phyloP scores from a whole-genome alignment of 2,329 filamentous ascomycete genomes.

The Penicillium sp. region DNA sequence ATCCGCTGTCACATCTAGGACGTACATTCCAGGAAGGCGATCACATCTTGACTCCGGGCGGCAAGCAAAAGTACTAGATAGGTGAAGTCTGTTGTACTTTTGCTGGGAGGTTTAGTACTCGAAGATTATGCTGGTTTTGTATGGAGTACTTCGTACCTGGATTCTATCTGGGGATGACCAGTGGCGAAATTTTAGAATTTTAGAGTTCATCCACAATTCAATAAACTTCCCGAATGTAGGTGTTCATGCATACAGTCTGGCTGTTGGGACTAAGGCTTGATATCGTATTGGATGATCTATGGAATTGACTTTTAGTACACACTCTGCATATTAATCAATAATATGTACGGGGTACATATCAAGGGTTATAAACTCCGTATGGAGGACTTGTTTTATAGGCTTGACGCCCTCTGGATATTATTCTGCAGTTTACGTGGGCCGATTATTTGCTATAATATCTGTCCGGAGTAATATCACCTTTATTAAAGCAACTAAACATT shows the following conservation, averaged over 20 bases:
- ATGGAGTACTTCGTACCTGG: background rate
- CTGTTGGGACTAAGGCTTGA: background rate
- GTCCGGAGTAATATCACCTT: too few relatives aligned
- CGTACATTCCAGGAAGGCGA: conserved; percentile 8
- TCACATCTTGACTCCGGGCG: conserved; percentile 1
- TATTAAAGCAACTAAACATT: background rate
- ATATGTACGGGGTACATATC: background rate
- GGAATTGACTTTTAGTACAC: conserved; percentile 2
- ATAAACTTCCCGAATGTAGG: background rate
- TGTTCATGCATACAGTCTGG: conserved; percentile 1
- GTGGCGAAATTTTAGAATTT: conserved; percentile 9
- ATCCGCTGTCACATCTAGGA: conserved; percentile 20
- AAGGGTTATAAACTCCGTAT: background rate
- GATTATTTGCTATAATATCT: background rate
- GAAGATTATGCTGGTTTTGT: background rate
- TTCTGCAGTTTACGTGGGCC: background rate
- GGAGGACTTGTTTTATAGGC: background rate
- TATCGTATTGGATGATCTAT: background rate
- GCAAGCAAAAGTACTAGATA: conserved; percentile 20
- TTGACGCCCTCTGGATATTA: too few relatives aligned
- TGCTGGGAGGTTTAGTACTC: background rate
- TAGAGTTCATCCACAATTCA: background rate
- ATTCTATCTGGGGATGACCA: background rate
- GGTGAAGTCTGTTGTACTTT: conserved; percentile 15
- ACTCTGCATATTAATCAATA: background rate